phyloP scores from a whole-genome alignment of 83 land plant species.

The Isoetes engelmannii region DNA sequence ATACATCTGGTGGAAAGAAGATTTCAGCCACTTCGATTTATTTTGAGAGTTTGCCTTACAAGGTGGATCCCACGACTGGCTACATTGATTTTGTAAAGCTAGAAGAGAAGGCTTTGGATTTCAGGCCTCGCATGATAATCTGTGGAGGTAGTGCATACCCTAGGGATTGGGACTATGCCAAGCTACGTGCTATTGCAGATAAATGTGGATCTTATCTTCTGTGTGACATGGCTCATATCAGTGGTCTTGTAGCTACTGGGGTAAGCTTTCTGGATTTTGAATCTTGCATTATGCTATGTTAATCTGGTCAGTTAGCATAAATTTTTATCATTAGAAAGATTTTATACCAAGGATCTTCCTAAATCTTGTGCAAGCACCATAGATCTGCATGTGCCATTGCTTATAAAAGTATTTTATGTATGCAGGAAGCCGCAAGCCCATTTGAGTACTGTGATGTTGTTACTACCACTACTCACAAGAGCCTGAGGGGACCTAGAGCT shows the following conservation, averaged over 20 bases:
- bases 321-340: not conserved
- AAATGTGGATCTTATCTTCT: conserved; percentile 64
- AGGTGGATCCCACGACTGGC: conserved; percentile 11
- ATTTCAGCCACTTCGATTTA: conserved; percentile 16
- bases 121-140: conserved; percentile 73
- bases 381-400: not conserved
- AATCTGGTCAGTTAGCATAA: not conserved
- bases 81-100: conserved; percentile 53
- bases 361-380: not conserved
- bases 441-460: conserved; percentile 68
- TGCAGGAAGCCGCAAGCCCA: conserved; percentile 60
- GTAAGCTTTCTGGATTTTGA: conserved; percentile 18
- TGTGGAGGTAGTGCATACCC: conserved; percentile 89
- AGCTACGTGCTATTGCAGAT: conserved; percentile 52
- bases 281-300: not conserved
- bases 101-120: conserved; percentile 90
- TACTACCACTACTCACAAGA: conserved; percentile 77
- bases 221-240: conserved; percentile 83
- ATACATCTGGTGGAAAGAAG: conserved; percentile 15
- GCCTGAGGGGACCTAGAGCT: conserved; percentile 63
- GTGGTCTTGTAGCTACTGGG: conserved; percentile 83
- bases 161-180: conserved; percentile 70
- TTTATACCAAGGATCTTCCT: not conserved
- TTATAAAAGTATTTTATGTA: not conserved
- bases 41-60: conserved; percentile 17